Base-by-base conservation (phyloP, 345 rosid species). In the Lagerstroemia speciosa region DNA sequence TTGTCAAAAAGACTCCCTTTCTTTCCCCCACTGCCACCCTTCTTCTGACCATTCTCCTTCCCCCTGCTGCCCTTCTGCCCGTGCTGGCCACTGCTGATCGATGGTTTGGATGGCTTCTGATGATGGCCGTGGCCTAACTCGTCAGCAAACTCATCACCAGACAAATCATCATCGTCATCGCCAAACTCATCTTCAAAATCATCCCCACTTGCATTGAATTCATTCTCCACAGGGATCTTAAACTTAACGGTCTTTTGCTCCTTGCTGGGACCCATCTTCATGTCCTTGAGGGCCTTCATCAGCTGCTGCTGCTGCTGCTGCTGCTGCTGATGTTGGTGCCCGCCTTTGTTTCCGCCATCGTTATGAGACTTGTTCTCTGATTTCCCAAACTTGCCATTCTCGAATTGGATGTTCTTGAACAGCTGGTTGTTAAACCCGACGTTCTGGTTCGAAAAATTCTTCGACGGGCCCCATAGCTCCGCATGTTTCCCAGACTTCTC, bases 401-500 rank as follows among this genome's bases (percentile, higher is more conserved):
- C 38, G 36, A 71, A 75, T 72, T 73, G 37, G 29, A 64, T 63
- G 73, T 75, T 78, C 36, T 76, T 85, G 73, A 71, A 58, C 48
- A 57, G 22, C 46, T 65, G 68, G 31, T 71, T 66, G 53, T 53
- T 30, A 67, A 38, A 40, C 57, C 29, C 67, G 60, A 9, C 6
- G 67, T 17, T 62, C 33, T 34, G 65, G 61, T 80, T 77, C 55
- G 76, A 80, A 30, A 78, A 34, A n/a, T 88, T 91, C 67, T 85
- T 85, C 6, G 85, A 83, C 24, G 76, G 83, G 17, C 89, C 96
- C 78, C 88, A 76, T n/a, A 92, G 71, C 83, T 92, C 96, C n/a
- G 96, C 99, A 70, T 86, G 91, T 72, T 88, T 95, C 20, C 99
- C 99, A 4, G 93, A 81, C 66, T 92, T 92, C 81, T 84, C 85